A percentile compares a stretch with the other conserved stretches of the same genome.
These are phyloP conservation scores for Solanum pimpinellifolium DNA, from an alignment of 257 asterid species.

Conservation along the genomic window DNA sequence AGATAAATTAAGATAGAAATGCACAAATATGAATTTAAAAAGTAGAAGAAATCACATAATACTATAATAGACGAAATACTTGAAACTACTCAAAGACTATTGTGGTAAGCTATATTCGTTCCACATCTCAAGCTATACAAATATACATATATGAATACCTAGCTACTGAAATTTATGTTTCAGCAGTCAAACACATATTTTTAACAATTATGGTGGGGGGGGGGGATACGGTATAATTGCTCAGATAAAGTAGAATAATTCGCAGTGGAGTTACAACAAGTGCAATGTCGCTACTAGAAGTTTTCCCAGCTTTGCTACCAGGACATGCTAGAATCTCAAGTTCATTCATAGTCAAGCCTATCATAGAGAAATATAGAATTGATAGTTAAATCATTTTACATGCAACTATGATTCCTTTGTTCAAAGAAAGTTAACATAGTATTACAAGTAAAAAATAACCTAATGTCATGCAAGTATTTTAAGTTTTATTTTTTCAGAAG, in stretches of 20 bases:
- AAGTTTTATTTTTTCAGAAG: not conserved
- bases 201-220: not conserved
- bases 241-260: not conserved
- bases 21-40: no score
- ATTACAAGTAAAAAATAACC: not conserved
- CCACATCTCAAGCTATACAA: not conserved
- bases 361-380: not conserved
- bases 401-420: not conserved
- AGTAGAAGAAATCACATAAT: no score
- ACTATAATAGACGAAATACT: no score
- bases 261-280: conserved; percentile 57
- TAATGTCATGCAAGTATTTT: not conserved
- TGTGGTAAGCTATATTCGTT: not conserved
- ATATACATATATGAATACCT: no score
- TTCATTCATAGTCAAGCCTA: conserved; percentile 73
- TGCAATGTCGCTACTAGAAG: conserved; percentile 88
- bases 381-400: not conserved
- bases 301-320: conserved; percentile 71
- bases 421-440: not conserved
- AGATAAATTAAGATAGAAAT: no score
- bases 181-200: not conserved
- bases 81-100: no score
- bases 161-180: not conserved
- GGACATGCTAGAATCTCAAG: conserved; percentile 65
- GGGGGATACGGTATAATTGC: not conserved